Base-by-base conservation (phyloP, 1,284 basidiomycete genomes). In the Cryptococcus sp. region DNA sequence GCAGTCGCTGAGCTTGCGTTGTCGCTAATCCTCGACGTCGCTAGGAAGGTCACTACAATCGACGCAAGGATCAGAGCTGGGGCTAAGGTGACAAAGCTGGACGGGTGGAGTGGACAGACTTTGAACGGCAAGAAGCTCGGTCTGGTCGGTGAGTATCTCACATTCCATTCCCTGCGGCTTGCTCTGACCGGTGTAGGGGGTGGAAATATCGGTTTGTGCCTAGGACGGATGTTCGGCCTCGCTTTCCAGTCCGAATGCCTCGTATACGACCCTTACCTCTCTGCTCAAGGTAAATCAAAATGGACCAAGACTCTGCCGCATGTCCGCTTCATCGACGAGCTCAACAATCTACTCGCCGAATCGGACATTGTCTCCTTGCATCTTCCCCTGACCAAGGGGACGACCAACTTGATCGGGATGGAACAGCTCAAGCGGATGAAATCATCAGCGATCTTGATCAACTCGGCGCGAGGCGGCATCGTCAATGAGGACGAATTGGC, bases 401-500 rank as follows among this genome's bases (percentile, higher is more conserved):
- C 61, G 11, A 43, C 38, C 14, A 48, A 52, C 11, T 37, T 63
- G 45, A 56, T 63, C 35, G 44, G 51, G 14, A 33, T 31, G 21
- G 40, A 38, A 2, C 51, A 63, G 38, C 43, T 63, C 23, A 18
- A 28, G 7, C 5, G 26, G 10, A 59, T 63, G 57, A 60, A 63
- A 45, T 22, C 36, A 2, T 48, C 53, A 2, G 54, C 62, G 2
- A 48, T 59, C 3, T 18, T 66, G 28, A 50, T 68, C 54, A 66
- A 65, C 48, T 54, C 57, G 9, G 61, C 62, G 4, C 53, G 65
- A 43, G 63, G 64, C 1, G 53, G 57, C 4, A 55, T 66, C 22
- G 51, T 66, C 31, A 49, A 66, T 46, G 63, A 64, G 48, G 28
- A 18, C 12, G 63, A 54, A 1, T 47, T 66, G 23, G 43, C 45